A percentile compares a stretch with the other conserved stretches of the same genome.
phyloP scores from a whole-genome alignment of 805 yeast genomes.

The Candida vaughaniae region DNA sequence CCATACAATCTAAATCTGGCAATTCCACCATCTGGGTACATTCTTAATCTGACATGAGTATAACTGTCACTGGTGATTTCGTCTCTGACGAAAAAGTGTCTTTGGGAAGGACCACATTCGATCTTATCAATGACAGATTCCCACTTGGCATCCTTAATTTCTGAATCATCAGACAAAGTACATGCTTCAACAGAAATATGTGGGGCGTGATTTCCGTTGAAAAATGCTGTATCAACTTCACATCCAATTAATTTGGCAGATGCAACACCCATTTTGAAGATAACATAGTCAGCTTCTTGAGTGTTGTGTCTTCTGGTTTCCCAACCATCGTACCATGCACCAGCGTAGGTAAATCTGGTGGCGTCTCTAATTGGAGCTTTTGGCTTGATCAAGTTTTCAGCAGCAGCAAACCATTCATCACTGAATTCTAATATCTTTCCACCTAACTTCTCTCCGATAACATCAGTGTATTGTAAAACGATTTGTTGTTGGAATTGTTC shows the following conservation, averaged over 20 bases:
- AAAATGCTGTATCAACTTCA: constrained; percentile 91
- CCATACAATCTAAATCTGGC: constrained; percentile 93
- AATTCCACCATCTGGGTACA: constrained; percentile 98
- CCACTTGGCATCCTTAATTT: constrained; percentile 54
- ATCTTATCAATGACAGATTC: constrained; percentile 61
- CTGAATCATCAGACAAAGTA: constrained; percentile 32
- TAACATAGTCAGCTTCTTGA: constrained; percentile 84
- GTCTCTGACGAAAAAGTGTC: constrained; percentile 73
- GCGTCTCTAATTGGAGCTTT: constrained; percentile 78
- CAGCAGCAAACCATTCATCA: constrained; percentile 96
- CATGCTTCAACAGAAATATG: constrained; percentile 79
- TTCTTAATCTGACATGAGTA: constrained; percentile 79
- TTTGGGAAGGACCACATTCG: constrained; percentile 88
- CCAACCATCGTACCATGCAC: constrained; percentile 99
- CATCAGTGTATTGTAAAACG: constrained; percentile 64
- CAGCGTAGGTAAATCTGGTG: constrained; percentile 74
- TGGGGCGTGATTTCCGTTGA: constrained; percentile 96
- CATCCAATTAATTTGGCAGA: constrained; percentile 77
- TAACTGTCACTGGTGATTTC: constrained; percentile 57
- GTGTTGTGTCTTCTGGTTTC: constrained; percentile 93
- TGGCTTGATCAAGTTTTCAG: constrained; percentile 81
- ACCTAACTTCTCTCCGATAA: constrained; percentile 81
- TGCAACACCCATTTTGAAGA: constrained; percentile 78
- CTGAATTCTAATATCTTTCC: constrained; percentile 68
- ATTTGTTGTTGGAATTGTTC: constrained; percentile 46